A percentile compares a stretch with the other conserved stretches of the same genome.
These are phyloP conservation scores for Diddensiella caesifluorescens DNA, from an alignment of 805 yeast genomes.

Conservation along the genomic window DNA sequence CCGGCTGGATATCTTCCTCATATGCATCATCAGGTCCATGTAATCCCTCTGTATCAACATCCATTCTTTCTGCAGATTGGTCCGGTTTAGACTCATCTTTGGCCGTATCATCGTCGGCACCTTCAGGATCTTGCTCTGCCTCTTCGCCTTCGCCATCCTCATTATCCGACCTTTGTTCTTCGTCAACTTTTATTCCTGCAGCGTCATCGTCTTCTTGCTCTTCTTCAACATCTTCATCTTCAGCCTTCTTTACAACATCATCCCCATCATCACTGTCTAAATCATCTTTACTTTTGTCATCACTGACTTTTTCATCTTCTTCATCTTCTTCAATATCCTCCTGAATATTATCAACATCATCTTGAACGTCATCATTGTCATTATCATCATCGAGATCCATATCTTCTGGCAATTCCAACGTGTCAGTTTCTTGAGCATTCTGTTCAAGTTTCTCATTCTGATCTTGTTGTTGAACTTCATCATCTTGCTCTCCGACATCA, in stretches of 20 bases:
- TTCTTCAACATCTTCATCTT: constrained; percentile 29
- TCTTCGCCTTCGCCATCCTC: constrained; percentile 32
- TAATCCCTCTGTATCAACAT: constrained; percentile 56
- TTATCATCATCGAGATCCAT: constrained; percentile 62
- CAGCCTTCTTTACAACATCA: constrained; percentile 27
- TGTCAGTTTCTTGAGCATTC: constrained; percentile 75
- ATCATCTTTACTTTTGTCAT: constrained; percentile 25
- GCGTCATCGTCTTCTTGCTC: constrained; percentile 24
- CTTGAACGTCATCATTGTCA: constrained; percentile 27
- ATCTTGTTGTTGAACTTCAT: constrained; percentile 71
- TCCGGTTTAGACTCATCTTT: constrained; percentile 23
- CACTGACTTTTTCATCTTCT: constrained; percentile 23
- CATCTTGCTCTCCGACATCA: constrained; percentile 70
- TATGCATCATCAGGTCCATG: constrained; percentile 74
- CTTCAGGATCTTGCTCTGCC: constrained; percentile 25
- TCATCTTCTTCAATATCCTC: constrained; percentile 20
- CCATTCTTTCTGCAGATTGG: constrained; percentile 31
- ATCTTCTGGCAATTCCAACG: constrained; percentile 88
- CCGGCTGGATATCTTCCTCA: constrained; percentile 42
- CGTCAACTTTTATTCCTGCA: constrained; percentile 26
- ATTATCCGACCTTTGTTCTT: constrained; percentile 29
- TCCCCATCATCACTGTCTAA: constrained; percentile 22
- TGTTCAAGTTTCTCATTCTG: constrained; percentile 66
- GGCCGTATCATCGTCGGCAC: constrained; percentile 17
- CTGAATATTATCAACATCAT: constrained; percentile 23